Conservation (phyloP, 176 grass and related monocot species). For the Eragrostis nindensis region DNA sequence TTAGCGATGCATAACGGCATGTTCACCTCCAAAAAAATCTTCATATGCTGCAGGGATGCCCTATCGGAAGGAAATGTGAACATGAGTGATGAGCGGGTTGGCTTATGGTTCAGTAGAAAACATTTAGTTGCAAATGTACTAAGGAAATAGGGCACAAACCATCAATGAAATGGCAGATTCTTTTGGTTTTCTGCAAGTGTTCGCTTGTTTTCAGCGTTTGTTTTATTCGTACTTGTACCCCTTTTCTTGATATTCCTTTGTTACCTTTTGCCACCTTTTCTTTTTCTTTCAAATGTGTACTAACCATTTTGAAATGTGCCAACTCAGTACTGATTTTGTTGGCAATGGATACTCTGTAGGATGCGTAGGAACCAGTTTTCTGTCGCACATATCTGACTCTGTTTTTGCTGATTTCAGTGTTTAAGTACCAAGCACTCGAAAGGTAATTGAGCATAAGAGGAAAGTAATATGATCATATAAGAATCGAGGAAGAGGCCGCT, state of each 20-base stretch:
- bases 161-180: not conserved
- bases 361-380: no score
- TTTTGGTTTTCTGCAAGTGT: not conserved
- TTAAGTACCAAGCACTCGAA: no score
- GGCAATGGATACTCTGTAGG: no score
- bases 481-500: not conserved
- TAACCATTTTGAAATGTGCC: not conserved
- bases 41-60: not conserved
- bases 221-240: not conserved
- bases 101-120: no score
- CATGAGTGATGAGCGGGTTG: no score
- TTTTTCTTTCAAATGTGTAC: no score
- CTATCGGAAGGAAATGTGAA: not conserved
- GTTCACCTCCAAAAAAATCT: not conserved
- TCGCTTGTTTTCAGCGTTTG: not conserved
- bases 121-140: no score
- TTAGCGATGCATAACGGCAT: not conserved
- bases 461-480: conserved; percentile 15
- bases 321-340: not conserved
- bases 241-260: not conserved
- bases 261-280: not conserved
- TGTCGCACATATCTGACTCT: no score
- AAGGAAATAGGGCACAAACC: no score
- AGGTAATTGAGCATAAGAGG: not conserved
- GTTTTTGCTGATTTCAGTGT: no score